These are phyloP conservation scores for Allomyces javanicus DNA, from an alignment of 192 early-diverging fungal genomes.

Conservation along the genomic window DNA sequence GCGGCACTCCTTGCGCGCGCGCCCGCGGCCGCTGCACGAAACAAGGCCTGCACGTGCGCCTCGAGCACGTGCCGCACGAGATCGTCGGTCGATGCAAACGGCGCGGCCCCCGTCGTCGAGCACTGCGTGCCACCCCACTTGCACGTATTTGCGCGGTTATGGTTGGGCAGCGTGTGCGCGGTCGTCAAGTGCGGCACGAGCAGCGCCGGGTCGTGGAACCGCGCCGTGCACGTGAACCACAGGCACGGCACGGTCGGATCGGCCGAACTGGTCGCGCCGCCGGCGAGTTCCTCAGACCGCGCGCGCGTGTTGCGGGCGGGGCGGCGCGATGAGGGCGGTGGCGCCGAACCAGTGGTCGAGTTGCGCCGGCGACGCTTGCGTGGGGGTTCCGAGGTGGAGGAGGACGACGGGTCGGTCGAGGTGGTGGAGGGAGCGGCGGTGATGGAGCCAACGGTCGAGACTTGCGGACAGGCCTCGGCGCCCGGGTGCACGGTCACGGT, in stretches of 20 bases:
- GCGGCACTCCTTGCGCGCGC: too few relatives aligned
- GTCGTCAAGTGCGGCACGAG: conserved; percentile 20
- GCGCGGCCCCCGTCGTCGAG: not conserved
- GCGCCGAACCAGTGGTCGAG: not conserved
- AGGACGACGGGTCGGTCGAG: too few relatives aligned
- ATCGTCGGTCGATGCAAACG: conserved; percentile 7
- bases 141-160: conserved; percentile 1
- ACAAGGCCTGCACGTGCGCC: conserved; percentile 12
- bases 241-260: conserved; percentile 7
- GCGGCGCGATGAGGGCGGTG: not conserved
- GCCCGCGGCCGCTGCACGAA: not conserved
- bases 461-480: too few relatives aligned
- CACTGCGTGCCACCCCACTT: not conserved
- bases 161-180: conserved; percentile 17
- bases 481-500: not conserved
- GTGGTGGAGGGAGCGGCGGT: too few relatives aligned
- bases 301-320: not conserved
- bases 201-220: conserved; percentile 14
- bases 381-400: too few relatives aligned
- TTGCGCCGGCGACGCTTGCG: too few relatives aligned
- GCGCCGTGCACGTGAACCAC: conserved; percentile 20
- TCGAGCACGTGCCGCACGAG: conserved; percentile 15
- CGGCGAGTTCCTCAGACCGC: not conserved
- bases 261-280: too few relatives aligned
- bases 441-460: too few relatives aligned